Conservation (phyloP, 768 basidiomycete genomes). For the Mycena epipterygia region DNA sequence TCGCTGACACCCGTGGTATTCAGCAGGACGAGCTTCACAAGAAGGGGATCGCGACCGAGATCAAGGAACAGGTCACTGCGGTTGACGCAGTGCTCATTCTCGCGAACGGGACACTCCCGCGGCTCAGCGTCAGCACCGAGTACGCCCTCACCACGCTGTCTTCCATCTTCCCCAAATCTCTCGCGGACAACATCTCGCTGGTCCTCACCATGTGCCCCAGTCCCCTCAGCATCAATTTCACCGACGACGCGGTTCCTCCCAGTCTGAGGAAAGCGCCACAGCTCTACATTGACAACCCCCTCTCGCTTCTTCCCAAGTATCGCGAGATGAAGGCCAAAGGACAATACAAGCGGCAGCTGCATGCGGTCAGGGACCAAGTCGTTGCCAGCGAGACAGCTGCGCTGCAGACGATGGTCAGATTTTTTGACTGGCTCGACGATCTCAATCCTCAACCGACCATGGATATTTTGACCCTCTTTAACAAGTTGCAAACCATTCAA, state of each 20-base stretch:
- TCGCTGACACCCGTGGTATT: conserved; percentile 45
- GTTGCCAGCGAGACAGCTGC: conserved; percentile 8
- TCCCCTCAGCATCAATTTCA: conserved; percentile 37
- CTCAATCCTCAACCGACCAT: conserved; percentile 33
- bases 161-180: conserved; percentile 39
- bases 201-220: conserved; percentile 39
- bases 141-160: conserved; percentile 43
- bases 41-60: conserved; percentile 40
- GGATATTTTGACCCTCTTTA: conserved; percentile 25
- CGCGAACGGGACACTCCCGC: conserved; percentile 43
- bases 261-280: conserved; percentile 21
- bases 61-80: conserved; percentile 33
- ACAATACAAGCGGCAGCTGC: conserved; percentile 19
- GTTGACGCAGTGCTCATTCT: conserved; percentile 46
- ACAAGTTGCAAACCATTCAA: conserved; percentile 31
- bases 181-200: conserved; percentile 42
- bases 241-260: conserved; percentile 31
- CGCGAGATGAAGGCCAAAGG: not conserved
- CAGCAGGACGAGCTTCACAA: conserved; percentile 43
- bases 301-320: not conserved
- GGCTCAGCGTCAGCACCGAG: conserved; percentile 42
- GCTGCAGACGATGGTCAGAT: conserved; percentile 13
- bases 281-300: conserved; percentile 32
- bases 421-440: conserved; percentile 35
- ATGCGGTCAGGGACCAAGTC: not conserved